Base-by-base conservation (phyloP, 371 early-diverging fungal genomes). In the Lichtheimia corymbifera region DNA sequence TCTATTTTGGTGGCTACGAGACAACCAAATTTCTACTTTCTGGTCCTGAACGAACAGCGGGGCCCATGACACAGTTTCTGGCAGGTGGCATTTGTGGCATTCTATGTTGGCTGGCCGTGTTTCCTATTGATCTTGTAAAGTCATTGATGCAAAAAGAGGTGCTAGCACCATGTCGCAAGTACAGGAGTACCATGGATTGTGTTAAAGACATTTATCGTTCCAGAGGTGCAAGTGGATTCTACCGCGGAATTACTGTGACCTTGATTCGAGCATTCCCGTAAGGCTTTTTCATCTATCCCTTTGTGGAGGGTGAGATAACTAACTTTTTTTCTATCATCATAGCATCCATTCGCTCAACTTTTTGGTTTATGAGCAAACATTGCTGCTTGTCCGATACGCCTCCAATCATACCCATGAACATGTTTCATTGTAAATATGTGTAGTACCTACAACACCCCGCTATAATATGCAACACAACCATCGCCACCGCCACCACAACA, bases 51-150 rank as follows among this genome's bases (percentile, higher is more conserved):
- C 63, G 69, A 40, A 71, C 72, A 27, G 79, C 90, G 3, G 88
- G 89, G 4, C 88, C 88, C 13, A 68, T 86, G 63, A 85, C 86
- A 0, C 90, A 89, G 41, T 86, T 91, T 70, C 61, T 91, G 22
- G 87, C 93, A 5, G 93, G 91, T 41, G 93, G 91, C n/a, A 73
- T 85, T 5, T 89, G 91, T 65, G 94, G 94, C 18, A 84, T 91
- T 4, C 68, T 91, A 55, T 89, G 89, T 5, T 93, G 94, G 93
- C 68, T 91, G 50, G 76, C 90, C 2, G 88, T 91, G 7, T 93
- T 93, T 62, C 94, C 94, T 5, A 68, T 91, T 5, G 94, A 93
- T 65, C 64, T 91, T 49, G 82, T 93, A 17, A 93, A 93, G 64
- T 88, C 91, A 0, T 72, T 85, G 44, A 79, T 90, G 56, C 93